Conservation (phyloP, 2,329 filamentous ascomycete species). For the Macrophomina pseudophaseolina region DNA sequence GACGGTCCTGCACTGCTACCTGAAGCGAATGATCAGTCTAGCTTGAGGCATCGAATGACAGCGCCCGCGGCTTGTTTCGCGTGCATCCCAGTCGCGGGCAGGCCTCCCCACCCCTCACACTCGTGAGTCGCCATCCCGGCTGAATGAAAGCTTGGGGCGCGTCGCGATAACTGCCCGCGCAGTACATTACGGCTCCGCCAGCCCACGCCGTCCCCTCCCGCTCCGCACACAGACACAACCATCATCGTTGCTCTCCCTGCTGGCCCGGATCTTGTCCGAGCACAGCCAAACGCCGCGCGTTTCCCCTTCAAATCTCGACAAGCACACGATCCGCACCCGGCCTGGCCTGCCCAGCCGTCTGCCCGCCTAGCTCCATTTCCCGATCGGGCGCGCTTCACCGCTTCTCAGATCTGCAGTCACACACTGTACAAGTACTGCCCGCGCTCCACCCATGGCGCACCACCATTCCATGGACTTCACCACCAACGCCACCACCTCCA, state of each 20-base stretch:
- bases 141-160: constrained; percentile 19
- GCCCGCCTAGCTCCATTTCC: constrained; percentile 9
- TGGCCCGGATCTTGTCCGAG: constrained; percentile 24
- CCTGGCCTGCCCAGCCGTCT: constrained; percentile 14
- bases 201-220: constrained; percentile 23
- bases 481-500: constrained; percentile 41
- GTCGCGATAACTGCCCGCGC: constrained; percentile 1
- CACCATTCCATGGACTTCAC: constrained; percentile 44
- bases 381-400: constrained; percentile 24
- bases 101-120: constrained; percentile 20
- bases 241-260: constrained; percentile 22
- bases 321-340: constrained; percentile 23
- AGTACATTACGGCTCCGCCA: constrained; percentile 21
- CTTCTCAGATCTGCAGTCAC: constrained; percentile 33
- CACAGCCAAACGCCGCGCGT: constrained; percentile 24
- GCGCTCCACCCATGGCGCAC: constrained; percentile 41
- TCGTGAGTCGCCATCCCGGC: constrained; percentile 18
- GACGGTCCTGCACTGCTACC: constrained; percentile 25
- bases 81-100: constrained; percentile 23
- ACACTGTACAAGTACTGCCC: constrained; percentile 43
- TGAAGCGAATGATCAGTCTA: constrained; percentile 20
- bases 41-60: constrained; percentile 25
- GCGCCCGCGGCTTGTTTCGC: constrained; percentile 20
- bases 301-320: constrained; percentile 11
- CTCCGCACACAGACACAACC: constrained; percentile 17